Evolutionary conservation across 1,139 yeast species (phyloP), one percentile per base, ranked within the genome.

Genomic region (Dujonia santamariae): DNA sequence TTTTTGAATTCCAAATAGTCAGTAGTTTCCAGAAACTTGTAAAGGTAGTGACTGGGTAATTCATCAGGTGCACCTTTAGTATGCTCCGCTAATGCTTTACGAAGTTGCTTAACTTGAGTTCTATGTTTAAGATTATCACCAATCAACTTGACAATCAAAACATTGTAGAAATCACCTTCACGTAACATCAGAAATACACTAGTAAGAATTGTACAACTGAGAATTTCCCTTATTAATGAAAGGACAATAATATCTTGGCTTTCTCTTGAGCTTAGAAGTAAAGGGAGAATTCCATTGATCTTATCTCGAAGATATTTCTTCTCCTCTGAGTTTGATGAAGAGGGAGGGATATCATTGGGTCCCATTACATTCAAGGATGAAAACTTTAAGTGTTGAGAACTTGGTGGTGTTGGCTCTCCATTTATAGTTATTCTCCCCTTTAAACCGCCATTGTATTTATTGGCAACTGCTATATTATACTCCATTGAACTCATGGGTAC

Each of bases 141-240:
- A 3, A 85, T 75, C 3, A 74, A 54, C 35, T 75, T 73, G 5
- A 80, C 79, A 14, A 87, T 69, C 34, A 71, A 51, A 37, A 77
- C 71, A 51, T 88, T 90, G 75, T 83, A 83, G 42, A 79, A 84
- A 51, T 87, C 95, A 1, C 92, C 77, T 38, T 85, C 92, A 0
- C 83, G 63, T 1, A 84, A 48, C 63, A 82, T 72, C 16, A 63
- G 56, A 19, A 85, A 50, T 0, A 82, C 52, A 33, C 75, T 72
- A 23, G 79, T 65, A 13, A 68, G 39, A 1, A 68, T 50, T 0
- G 75, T 67, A 35, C 75, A 67, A 0, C 87, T 59, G 3, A 86
- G 40, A 5, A 90, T 66, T 48, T 90, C 96, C 14, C 80, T 65
- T 0, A 82, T 52, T 13, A 90, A 59, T 0, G 72, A 54, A 0